Evolutionary conservation across 2,329 filamentous ascomycete genomes (phyloP), one percentile per base, ranked within the genome.

Genomic region (Pestalotiopsis sp.): DNA sequence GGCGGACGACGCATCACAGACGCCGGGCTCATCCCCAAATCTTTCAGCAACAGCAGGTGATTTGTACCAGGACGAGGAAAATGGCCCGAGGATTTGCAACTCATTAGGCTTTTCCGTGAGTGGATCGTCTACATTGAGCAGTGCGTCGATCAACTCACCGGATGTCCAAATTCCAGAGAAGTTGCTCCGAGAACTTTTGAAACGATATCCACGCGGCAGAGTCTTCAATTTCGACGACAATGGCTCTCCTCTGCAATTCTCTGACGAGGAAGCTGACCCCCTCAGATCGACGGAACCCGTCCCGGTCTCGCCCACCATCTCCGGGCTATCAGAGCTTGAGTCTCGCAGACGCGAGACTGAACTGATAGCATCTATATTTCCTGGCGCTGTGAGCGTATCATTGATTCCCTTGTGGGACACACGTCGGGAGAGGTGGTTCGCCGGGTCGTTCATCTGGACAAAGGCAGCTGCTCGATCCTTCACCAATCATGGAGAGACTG

Each of bases 371-470:
- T 68, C 73, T 1, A 73, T 79, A 0, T 81, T 87, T 6, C 81
- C 84, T 0, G 78, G 77, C 0, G 83, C 83, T 0, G 75, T 83
- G 4, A 84, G 81, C 24, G 75, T 87, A 1, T 81, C 81, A 0
- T 79, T 85, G 52, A 75, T 85, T 1, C 85, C 85, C 0, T 70
- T 86, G 0, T 86, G 84, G 83, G 82, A 85, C 63, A 69, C 78
- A 0, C 76, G 79, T 6, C 79, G 78, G 66, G 79, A 85, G 40
- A 75, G 84, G 11, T 86, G 83, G 82, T 86, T 82, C 68, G 81
- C 84, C 0, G 84, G 81, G 0, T 81, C 81, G 5, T 84, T 88
- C 52, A 75, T 83, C 2, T 86, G 85, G 78, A 85, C 84, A 0
- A 79, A 75, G 1, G 77, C 71, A 3, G 76, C 78, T 0, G 81